Percentiles rank a stretch among this genome's conserved stretches.
Conservation (phyloP, 768 basidiomycete genomes). For the Favolaschia claudopus region DNA sequence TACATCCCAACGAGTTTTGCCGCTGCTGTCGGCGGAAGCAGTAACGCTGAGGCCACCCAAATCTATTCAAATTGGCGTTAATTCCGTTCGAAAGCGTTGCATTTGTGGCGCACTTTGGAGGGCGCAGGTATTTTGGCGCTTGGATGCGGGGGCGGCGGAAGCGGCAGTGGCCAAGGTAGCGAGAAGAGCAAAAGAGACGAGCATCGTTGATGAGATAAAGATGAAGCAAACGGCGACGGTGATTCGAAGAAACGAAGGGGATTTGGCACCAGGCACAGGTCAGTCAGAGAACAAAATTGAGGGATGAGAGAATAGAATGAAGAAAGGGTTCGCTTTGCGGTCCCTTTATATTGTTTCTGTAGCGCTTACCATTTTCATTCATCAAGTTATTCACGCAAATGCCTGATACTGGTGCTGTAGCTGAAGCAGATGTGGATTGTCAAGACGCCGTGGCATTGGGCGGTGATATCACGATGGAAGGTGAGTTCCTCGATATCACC, state of each 20-base stretch:
- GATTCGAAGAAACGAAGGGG: neutral
- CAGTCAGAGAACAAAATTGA: too few relatives aligned
- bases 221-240: neutral
- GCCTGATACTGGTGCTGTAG: too few relatives aligned
- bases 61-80: neutral
- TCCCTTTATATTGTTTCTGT: too few relatives aligned
- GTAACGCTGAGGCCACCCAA: slow-evolving; percentile 3
- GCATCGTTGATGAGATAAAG: slow-evolving; percentile 2
- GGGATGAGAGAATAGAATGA: too few relatives aligned
- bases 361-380: too few relatives aligned
- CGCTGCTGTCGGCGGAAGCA: slow-evolving; percentile 12
- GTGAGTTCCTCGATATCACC: too few relatives aligned
- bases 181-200: slow-evolving; percentile 13
- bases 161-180: slow-evolving; percentile 10
- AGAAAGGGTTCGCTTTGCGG: too few relatives aligned
- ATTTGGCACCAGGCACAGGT: slow-evolving; percentile 2
- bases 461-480: too few relatives aligned
- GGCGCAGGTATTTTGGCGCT: slow-evolving; percentile 16
- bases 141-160: slow-evolving; percentile 10
- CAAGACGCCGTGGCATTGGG: too few relatives aligned
- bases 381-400: too few relatives aligned
- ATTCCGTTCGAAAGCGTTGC: too few relatives aligned
- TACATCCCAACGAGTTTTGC: slow-evolving; percentile 12
- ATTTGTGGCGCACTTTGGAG: slow-evolving; percentile 3
- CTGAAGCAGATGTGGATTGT: too few relatives aligned